Evolutionary conservation across 225 moss, liverwort and hornwort species (phyloP), one percentile per base, ranked within the genome.

Genomic region (Sphagnum tenellum): DNA sequence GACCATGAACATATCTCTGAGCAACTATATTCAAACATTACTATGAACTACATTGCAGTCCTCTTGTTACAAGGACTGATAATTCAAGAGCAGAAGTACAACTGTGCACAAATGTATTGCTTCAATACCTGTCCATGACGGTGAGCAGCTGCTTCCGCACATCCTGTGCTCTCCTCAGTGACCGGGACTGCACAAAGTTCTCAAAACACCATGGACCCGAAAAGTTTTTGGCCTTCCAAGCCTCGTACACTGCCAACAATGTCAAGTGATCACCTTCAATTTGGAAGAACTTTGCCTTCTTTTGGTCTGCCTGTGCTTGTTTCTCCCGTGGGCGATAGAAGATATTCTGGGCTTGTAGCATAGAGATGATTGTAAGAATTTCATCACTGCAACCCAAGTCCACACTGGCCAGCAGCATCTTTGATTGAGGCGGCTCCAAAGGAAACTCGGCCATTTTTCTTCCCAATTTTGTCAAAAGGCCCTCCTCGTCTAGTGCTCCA

Each of bases 121-220:
- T 29, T 9, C 9, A 11, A 49, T 47, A 65, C 45, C 54, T 67
- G 66, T 53, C 56, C 45, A 67, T 67, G 45, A 67, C 10, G 50
- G 55, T 44, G 51, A 66, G 55, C 53, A 66, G 46, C 29, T 67
- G 55, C 55, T 57, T 47, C 29, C 66, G 8, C 45, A 67, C 66
- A 56, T 67, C 55, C 12, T 67, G 65, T 9, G 50, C 46, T 14
- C 53, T 67, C 3, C 66, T 0, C 52, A 67, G 44, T 45, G 66
- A 67, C 66, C 56, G 56, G 7, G 45, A 56, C 55, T 67, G 56
- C 54, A 67, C 56, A 67, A 67, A 67, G 12, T 57, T 67, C 55
- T 67, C 66, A 44, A 53, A 55, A 48, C 45, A 67, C 66, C 66
- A 67, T 44, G 50, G 47, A 9, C 47, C 55, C 3, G 56, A 56